A percentile compares a stretch with the other conserved stretches of the same genome.
Evolutionary conservation across 2,329 filamentous ascomycete genomes (phyloP).

Genomic region (Hypoxylon sp.): DNA sequence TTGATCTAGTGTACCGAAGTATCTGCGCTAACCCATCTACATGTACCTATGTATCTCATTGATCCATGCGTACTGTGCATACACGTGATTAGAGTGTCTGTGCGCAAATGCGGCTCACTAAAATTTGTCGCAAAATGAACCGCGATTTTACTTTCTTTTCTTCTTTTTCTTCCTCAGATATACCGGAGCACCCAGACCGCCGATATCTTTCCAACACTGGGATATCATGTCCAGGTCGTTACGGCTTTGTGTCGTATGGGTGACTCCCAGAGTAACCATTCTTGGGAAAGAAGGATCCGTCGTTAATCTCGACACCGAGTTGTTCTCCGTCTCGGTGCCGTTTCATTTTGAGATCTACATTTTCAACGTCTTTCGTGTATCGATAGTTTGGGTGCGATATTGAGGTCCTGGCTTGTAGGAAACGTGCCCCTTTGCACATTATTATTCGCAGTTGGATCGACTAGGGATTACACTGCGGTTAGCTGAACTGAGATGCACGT

Average conservation of each 20-base stretch:
- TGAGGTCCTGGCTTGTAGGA: too few relatives aligned
- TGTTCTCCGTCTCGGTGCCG: constrained; percentile 46
- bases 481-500: too few relatives aligned
- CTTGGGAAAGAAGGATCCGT: constrained; percentile 50
- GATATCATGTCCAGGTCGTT: constrained; percentile 39
- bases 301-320: constrained; percentile 50
- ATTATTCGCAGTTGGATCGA: too few relatives aligned
- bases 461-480: too few relatives aligned
- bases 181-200: constrained; percentile 55
- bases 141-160: constrained; percentile 27
- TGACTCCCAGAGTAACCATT: constrained; percentile 46
- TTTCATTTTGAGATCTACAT: constrained; percentile 53
- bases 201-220: constrained; percentile 30
- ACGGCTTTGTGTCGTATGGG: constrained; percentile 41
- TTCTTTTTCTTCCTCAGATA: constrained; percentile 58
- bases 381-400: too few relatives aligned
- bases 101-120: constrained; percentile 4
- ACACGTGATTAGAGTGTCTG: constrained; percentile 33
- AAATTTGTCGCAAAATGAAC: constrained; percentile 6
- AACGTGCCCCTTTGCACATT: too few relatives aligned
- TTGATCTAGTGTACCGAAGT: constrained; percentile 21
- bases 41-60: too few relatives aligned
- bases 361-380: too few relatives aligned
- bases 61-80: not conserved
- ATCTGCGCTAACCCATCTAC: not conserved